Conservation (phyloP, 768 basidiomycete species). For the Serendipita sp. region DNA sequence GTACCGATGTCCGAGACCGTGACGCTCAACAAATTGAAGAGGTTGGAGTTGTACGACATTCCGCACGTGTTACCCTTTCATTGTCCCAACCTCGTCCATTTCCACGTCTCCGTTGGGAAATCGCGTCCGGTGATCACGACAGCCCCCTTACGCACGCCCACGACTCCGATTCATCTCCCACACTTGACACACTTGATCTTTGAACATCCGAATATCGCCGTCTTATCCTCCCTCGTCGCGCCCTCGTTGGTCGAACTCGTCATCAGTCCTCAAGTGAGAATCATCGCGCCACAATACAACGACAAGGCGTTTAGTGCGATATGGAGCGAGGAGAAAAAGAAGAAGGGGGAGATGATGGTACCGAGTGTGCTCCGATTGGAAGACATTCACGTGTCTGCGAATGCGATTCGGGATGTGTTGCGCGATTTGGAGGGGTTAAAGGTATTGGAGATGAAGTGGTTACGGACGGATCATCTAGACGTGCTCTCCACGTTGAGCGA, state of each 20-base stretch:
- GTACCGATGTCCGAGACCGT: neutral
- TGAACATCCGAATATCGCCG: conserved; percentile 1
- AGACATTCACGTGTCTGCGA: conserved; percentile 1
- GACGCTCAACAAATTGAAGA: neutral
- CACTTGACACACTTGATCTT: neutral
- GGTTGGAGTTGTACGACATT: neutral
- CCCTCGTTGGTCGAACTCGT: neutral
- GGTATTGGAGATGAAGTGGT: neutral
- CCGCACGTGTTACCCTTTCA: neutral
- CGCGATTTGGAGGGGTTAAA: neutral
- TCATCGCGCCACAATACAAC: conserved; percentile 3
- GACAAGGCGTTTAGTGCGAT: neutral
- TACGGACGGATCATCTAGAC: neutral
- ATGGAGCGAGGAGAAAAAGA: neutral
- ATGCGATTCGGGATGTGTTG: neutral
- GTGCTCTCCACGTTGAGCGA: neutral
- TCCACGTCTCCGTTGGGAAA: neutral
- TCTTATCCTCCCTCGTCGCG: neutral
- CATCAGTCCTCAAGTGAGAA: conserved; percentile 2
- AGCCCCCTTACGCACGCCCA: neutral
- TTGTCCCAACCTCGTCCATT: conserved; percentile 1
- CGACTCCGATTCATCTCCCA: neutral
- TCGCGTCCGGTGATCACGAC: neutral
- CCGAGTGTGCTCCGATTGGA: neutral
- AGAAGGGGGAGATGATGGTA: neutral